phyloP scores from a whole-genome alignment of 306 rosid species.

The Trichosanthes truncata region DNA sequence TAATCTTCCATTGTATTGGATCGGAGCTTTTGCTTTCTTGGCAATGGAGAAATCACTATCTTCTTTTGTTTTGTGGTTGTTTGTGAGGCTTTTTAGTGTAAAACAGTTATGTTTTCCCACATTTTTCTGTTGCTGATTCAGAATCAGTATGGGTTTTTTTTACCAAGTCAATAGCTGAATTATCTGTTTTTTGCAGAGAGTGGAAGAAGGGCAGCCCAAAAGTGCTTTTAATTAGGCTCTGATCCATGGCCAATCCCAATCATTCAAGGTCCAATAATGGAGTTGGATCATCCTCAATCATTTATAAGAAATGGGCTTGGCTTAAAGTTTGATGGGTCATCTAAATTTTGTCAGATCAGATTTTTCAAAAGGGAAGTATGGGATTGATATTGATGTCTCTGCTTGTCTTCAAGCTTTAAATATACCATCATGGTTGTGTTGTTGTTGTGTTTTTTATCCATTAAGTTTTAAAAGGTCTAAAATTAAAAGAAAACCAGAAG shows the following conservation, averaged over 20 bases:
- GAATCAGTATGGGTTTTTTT: background rate
- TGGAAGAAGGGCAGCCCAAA: background rate
- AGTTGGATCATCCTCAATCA: background rate
- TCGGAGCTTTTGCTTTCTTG: background rate
- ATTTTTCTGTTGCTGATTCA: background rate
- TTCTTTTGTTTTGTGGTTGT: background rate
- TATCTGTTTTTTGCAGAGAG: background rate
- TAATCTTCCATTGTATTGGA: background rate
- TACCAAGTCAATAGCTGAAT: background rate
- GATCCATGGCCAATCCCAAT: background rate
- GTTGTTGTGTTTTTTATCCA: background rate
- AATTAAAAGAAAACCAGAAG: background rate
- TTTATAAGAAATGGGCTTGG: background rate
- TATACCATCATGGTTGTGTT: background rate
- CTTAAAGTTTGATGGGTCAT: background rate
- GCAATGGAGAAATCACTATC: background rate
- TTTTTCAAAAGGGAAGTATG: background rate
- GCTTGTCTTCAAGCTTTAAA: background rate
- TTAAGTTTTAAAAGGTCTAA: background rate
- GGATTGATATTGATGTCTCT: background rate
- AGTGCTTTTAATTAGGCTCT: background rate
- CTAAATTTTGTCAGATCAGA: background rate
- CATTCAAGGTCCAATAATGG: constrained; percentile 3
- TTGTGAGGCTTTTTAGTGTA: background rate
- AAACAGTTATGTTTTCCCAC: constrained; percentile 4